These are phyloP conservation scores for Salicornia ramosissima DNA, from an alignment of 148 eudicot genomes.

Conservation along the genomic window DNA sequence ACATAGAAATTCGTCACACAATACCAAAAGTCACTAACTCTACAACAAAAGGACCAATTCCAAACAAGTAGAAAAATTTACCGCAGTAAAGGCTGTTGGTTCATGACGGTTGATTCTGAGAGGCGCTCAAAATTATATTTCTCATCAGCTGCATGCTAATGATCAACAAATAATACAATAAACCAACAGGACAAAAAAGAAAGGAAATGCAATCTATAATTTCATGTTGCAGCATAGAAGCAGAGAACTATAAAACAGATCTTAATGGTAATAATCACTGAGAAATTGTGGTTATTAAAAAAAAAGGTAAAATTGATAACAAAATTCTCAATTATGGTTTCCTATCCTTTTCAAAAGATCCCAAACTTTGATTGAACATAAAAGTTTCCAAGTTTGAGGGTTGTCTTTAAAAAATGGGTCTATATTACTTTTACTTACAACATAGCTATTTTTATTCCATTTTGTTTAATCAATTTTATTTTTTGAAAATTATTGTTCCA, in stretches of 20 bases:
- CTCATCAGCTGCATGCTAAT: constrained; percentile 99
- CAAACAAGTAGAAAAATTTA: constrained; percentile 8
- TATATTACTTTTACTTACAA: no score
- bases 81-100: constrained; percentile 93
- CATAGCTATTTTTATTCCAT: no score
- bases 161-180: constrained; percentile 8
- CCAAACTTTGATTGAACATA: no score
- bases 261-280: neutral
- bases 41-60: no score
- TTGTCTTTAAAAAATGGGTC: no score
- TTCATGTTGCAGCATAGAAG: neutral
- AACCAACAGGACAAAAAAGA: neutral
- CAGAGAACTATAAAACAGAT: neutral
- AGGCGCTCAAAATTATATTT: constrained; percentile 89
- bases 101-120: constrained; percentile 68
- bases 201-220: neutral
- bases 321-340: no score
- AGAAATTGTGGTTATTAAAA: constrained; percentile 2
- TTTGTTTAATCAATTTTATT: no score
- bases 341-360: no score
- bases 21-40: neutral
- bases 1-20: neutral
- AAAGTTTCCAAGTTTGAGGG: no score
- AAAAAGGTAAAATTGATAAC: neutral
- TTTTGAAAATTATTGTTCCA: no score